A percentile compares a stretch with the other conserved stretches of the same genome.
phyloP scores from a whole-genome alignment of 805 yeast genomes.

The Sugiyamaella chiloensis region DNA sequence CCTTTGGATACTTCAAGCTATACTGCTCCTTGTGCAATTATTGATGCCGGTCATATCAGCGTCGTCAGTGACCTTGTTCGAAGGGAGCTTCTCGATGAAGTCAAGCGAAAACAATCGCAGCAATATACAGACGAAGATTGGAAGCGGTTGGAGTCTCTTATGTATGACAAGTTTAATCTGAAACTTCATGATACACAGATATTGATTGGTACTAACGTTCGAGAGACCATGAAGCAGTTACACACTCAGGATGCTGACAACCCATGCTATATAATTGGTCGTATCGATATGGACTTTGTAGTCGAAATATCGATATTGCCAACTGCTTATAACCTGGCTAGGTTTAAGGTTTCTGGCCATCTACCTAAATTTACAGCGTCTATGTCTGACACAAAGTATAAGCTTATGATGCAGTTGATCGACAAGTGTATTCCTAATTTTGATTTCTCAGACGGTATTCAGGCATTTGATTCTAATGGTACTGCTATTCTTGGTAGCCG shows the following conservation, averaged over 20 bases:
- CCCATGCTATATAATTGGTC: constrained; percentile 67
- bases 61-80: constrained; percentile 78
- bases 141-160: constrained; percentile 65
- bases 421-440: constrained; percentile 63
- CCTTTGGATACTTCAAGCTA: constrained; percentile 79
- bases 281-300: constrained; percentile 66
- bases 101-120: constrained; percentile 55
- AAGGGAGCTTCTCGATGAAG: constrained; percentile 60
- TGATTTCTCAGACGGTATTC: constrained; percentile 35
- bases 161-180: constrained; percentile 86
- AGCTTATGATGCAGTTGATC: constrained; percentile 75
- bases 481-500: background rate
- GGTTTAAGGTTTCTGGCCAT: constrained; percentile 68
- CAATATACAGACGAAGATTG: constrained; percentile 66
- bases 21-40: constrained; percentile 82
- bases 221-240: constrained; percentile 71
- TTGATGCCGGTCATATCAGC: constrained; percentile 95
- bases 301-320: constrained; percentile 86
- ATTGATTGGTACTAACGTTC: constrained; percentile 77
- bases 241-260: constrained; percentile 41
- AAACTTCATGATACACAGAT: constrained; percentile 82
- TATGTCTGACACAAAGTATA: constrained; percentile 86
- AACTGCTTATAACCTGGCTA: constrained; percentile 68
- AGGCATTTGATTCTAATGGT: constrained; percentile 26
- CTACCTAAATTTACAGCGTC: constrained; percentile 70